Conservation (phyloP, 2,329 filamentous ascomycete species). For the Colletotrichum lupini region DNA sequence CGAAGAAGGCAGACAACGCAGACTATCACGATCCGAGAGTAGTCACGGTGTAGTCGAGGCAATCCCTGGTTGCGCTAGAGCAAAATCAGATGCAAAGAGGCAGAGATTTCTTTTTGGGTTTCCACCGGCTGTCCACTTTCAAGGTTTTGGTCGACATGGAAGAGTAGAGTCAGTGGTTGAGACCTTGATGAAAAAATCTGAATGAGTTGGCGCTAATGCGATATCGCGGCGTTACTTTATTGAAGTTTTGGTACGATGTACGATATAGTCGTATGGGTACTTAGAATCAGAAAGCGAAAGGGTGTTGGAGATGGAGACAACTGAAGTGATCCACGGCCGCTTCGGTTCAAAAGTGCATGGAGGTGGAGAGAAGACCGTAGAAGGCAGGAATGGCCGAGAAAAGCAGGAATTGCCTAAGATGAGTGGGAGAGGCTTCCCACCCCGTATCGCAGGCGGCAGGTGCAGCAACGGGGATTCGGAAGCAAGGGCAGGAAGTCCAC, state of each 20-base stretch:
- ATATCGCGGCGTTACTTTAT: not conserved
- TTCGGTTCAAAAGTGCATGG: constrained; percentile 8
- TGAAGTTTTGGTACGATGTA: not conserved
- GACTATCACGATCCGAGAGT: not conserved
- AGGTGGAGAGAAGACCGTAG: constrained; percentile 9
- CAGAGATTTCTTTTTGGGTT: constrained; percentile 24
- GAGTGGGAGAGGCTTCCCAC: not conserved
- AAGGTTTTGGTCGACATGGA: not conserved
- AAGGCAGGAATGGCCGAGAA: constrained; percentile 31
- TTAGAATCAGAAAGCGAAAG: not conserved
- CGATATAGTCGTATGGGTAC: not conserved
- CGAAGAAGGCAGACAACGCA: not conserved
- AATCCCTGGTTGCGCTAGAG: constrained; percentile 12
- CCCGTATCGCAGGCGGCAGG: constrained; percentile 12
- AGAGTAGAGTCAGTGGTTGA: not conserved
- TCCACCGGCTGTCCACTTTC: constrained; percentile 11
- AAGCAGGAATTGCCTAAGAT: constrained; percentile 24
- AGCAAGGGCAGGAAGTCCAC: not conserved
- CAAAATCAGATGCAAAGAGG: not conserved
- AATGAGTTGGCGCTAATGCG: not conserved
- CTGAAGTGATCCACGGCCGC: not conserved
- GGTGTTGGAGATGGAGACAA: not conserved
- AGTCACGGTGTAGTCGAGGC: not conserved
- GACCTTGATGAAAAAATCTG: not conserved
- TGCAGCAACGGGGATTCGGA: not conserved